Evolutionary conservation across 2,329 filamentous ascomycete genomes (phyloP).

Genomic region (Trichoderma sp.): DNA sequence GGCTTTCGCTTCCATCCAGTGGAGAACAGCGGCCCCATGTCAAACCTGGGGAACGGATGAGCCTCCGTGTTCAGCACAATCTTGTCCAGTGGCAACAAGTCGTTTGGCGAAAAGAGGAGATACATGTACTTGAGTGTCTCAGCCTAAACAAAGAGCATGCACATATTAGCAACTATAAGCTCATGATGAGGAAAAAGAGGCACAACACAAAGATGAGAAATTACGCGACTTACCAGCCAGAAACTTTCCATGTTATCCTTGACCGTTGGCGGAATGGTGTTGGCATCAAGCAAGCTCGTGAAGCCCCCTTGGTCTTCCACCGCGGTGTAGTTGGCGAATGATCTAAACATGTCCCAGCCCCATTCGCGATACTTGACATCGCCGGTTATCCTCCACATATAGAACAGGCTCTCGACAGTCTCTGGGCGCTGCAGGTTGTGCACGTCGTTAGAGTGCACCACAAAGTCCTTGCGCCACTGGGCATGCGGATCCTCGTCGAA

Average conservation of each 20-base stretch:
- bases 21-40: constrained; percentile 71
- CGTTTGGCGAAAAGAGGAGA: constrained; percentile 81
- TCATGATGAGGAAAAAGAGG: background rate
- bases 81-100: constrained; percentile 79
- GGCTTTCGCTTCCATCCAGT: constrained; percentile 79
- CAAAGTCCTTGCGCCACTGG: constrained; percentile 73
- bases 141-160: constrained; percentile 51
- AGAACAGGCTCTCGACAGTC: constrained; percentile 93
- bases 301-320: constrained; percentile 78
- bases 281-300: constrained; percentile 75
- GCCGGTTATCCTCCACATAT: constrained; percentile 98
- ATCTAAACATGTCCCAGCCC: constrained; percentile 98
- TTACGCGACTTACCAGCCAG: constrained; percentile 70
- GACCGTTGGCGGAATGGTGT: constrained; percentile 63
- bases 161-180: background rate
- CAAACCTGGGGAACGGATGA: constrained; percentile 84
- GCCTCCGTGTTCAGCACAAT: constrained; percentile 96
- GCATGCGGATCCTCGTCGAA: constrained; percentile 55
- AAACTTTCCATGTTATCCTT: constrained; percentile 98
- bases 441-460: constrained; percentile 75
- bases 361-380: constrained; percentile 87
- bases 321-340: constrained; percentile 81
- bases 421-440: constrained; percentile 96
- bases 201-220: background rate
- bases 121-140: constrained; percentile 99